A percentile compares a stretch with the other conserved stretches of the same genome.
Evolutionary conservation across 768 basidiomycete genomes (phyloP).

Genomic region (Suillus subalutaceus): DNA sequence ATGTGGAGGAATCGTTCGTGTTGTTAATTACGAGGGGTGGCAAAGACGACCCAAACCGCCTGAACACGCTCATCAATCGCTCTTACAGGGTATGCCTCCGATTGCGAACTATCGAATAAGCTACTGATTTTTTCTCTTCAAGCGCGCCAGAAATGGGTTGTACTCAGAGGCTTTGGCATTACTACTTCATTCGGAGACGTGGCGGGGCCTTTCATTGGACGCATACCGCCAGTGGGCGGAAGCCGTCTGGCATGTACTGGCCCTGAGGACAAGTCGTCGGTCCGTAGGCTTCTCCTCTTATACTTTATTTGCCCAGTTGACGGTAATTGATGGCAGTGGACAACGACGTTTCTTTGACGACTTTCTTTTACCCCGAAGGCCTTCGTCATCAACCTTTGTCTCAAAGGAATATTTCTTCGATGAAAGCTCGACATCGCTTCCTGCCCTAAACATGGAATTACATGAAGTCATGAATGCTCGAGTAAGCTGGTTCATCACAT

Average conservation of each 20-base stretch:
- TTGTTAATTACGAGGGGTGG: slow-evolving; percentile 64
- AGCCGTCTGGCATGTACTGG: slow-evolving; percentile 78
- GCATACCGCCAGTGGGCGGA: slow-evolving; percentile 76
- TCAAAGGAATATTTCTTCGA: slow-evolving; percentile 61
- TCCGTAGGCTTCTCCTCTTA: slow-evolving; percentile 33
- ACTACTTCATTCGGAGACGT: slow-evolving; percentile 69
- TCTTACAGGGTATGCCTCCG: slow-evolving; percentile 59
- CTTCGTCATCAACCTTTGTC: slow-evolving; percentile 52
- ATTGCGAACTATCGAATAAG: neutral
- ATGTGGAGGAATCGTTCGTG: slow-evolving; percentile 70
- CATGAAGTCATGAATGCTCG: slow-evolving; percentile 45
- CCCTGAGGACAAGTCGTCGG: slow-evolving; percentile 70
- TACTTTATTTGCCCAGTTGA: slow-evolving; percentile 6
- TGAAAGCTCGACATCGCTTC: slow-evolving; percentile 31
- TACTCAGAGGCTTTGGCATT: slow-evolving; percentile 63
- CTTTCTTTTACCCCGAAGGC: slow-evolving; percentile 61
- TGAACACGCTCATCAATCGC: slow-evolving; percentile 64
- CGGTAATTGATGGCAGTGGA: slow-evolving; percentile 46
- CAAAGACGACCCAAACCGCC: slow-evolving; percentile 60
- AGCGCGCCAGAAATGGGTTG: slow-evolving; percentile 73
- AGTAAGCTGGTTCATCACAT: slow-evolving; percentile 35
- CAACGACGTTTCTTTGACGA: slow-evolving; percentile 70
- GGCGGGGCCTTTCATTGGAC: slow-evolving; percentile 64
- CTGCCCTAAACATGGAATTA: slow-evolving; percentile 44
- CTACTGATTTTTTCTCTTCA: slow-evolving; percentile 14